phyloP scores from a whole-genome alignment of 2,329 filamentous ascomycete genomes.

The Sporothrix pseudoabietina region DNA sequence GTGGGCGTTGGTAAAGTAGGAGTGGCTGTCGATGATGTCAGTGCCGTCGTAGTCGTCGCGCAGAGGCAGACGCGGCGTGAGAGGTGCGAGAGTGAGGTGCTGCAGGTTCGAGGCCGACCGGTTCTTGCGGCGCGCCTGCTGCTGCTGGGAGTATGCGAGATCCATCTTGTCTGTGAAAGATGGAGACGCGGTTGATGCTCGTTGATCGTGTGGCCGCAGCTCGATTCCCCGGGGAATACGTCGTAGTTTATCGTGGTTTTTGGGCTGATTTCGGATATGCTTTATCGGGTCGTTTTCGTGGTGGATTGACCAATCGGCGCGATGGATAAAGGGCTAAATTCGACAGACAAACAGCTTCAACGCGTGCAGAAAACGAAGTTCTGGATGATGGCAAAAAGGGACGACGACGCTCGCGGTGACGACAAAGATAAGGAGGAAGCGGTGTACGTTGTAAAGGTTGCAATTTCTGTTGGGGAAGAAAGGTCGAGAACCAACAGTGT shows the following conservation, averaged over 20 bases:
- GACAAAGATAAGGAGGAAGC: neutral
- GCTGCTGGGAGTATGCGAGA: slow-evolving; percentile 62
- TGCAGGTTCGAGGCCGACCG: slow-evolving; percentile 61
- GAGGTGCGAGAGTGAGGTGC: slow-evolving; percentile 64
- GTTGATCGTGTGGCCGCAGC: neutral
- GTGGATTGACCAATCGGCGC: slow-evolving; percentile 13
- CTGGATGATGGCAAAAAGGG: neutral
- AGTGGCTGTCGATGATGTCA: slow-evolving; percentile 26
- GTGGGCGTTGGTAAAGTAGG: slow-evolving; percentile 39
- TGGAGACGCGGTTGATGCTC: neutral
- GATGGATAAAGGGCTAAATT: neutral
- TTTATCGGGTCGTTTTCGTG: neutral
- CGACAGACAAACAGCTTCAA: neutral
- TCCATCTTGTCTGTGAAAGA: slow-evolving; percentile 52
- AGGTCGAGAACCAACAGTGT: slow-evolving; percentile 17
- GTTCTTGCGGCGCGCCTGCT: slow-evolving; percentile 59
- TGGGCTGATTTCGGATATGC: neutral
- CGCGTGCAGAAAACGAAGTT: neutral
- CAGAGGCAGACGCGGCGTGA: slow-evolving; percentile 63
- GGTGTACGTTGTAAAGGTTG: neutral
- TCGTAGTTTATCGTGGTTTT: slow-evolving; percentile 3
- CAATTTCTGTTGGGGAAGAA: slow-evolving; percentile 19
- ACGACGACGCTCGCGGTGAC: neutral
- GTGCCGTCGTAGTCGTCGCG: slow-evolving; percentile 50
- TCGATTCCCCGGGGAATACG: neutral